Percentiles rank a stretch among this genome's conserved stretches.
phyloP scores from a whole-genome alignment of 2,329 filamentous ascomycete genomes.

The Alternaria sp. region DNA sequence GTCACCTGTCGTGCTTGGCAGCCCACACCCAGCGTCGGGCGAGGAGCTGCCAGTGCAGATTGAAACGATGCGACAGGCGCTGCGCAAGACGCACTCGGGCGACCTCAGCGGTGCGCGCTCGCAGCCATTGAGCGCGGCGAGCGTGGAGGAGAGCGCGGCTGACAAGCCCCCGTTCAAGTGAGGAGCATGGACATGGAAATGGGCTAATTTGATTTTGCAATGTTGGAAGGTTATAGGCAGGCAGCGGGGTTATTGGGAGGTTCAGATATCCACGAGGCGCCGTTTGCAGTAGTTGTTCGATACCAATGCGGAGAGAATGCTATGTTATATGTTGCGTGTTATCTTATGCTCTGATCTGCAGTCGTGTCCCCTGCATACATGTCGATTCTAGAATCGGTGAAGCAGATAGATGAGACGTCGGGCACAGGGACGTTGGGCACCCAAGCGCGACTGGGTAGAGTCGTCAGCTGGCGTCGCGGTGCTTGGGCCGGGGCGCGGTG shows the following conservation, averaged over 20 bases:
- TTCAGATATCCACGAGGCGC: conserved; percentile 36
- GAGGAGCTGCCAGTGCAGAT: conserved; percentile 83
- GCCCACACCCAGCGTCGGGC: conserved; percentile 60
- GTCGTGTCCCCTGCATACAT: neutral
- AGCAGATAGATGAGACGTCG: conserved; percentile 16
- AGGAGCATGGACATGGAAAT: neutral
- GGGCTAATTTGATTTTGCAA: conserved; percentile 1
- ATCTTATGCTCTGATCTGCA: neutral
- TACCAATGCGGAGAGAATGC: neutral
- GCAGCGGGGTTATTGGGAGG: conserved; percentile 17
- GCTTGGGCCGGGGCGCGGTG: conserved; percentile 1
- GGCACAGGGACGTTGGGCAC: conserved; percentile 2
- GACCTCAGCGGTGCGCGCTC: conserved; percentile 65
- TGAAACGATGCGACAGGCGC: conserved; percentile 91
- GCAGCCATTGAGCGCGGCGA: conserved; percentile 49
- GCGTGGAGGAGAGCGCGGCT: conserved; percentile 44
- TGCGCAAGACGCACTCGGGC: conserved; percentile 82
- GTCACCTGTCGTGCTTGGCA: conserved; percentile 52
- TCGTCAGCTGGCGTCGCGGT: neutral
- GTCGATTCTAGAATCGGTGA: neutral
- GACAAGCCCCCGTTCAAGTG: conserved; percentile 43
- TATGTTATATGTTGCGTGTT: neutral
- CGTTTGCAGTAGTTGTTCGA: conserved; percentile 9
- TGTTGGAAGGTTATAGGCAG: conserved; percentile 4
- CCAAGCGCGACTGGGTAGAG: conserved; percentile 9